These are phyloP conservation scores for Phytophthora nicotianae DNA, from an alignment of 352 stramenopile genomes.

Conservation along the genomic window DNA sequence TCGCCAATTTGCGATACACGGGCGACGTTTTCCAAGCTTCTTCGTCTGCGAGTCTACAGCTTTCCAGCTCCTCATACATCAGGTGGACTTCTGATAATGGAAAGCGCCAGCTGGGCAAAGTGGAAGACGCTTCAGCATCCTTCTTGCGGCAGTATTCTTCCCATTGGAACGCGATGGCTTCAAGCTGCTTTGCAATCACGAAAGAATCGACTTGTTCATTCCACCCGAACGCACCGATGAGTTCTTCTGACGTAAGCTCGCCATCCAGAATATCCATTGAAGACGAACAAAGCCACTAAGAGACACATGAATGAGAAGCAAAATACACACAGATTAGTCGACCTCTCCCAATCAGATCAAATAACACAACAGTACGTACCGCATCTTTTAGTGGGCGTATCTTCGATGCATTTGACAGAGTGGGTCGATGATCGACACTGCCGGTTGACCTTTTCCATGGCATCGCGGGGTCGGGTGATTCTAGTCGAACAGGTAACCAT, in stretches of 20 bases:
- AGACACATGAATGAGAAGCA: slow-evolving; percentile 5
- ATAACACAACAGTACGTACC: slow-evolving; percentile 41
- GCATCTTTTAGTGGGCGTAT: slow-evolving; percentile 61
- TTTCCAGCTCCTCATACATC: slow-evolving; percentile 68
- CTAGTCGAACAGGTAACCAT: slow-evolving; percentile 47
- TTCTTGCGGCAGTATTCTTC: slow-evolving; percentile 27
- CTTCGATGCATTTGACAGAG: slow-evolving; percentile 44
- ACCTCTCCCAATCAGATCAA: background rate
- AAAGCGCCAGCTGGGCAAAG: slow-evolving; percentile 29
- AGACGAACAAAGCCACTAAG: slow-evolving; percentile 71
- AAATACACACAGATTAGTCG: slow-evolving; percentile 14
- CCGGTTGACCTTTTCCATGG: slow-evolving; percentile 49
- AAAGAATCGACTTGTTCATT: slow-evolving; percentile 41
- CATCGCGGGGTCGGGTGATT: slow-evolving; percentile 50
- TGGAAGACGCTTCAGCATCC: slow-evolving; percentile 10
- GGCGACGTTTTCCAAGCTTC: slow-evolving; percentile 32
- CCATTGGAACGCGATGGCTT: slow-evolving; percentile 47
- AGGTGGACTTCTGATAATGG: slow-evolving; percentile 52
- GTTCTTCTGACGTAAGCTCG: slow-evolving; percentile 55
- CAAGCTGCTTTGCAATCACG: slow-evolving; percentile 58
- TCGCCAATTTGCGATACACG: slow-evolving; percentile 45
- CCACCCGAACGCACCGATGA: slow-evolving; percentile 67
- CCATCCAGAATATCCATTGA: slow-evolving; percentile 59
- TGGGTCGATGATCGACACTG: slow-evolving; percentile 3
- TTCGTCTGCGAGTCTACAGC: slow-evolving; percentile 32